Evolutionary conservation across 306 rosid genomes (phyloP).

Genomic region (Bauhinia variegata): DNA sequence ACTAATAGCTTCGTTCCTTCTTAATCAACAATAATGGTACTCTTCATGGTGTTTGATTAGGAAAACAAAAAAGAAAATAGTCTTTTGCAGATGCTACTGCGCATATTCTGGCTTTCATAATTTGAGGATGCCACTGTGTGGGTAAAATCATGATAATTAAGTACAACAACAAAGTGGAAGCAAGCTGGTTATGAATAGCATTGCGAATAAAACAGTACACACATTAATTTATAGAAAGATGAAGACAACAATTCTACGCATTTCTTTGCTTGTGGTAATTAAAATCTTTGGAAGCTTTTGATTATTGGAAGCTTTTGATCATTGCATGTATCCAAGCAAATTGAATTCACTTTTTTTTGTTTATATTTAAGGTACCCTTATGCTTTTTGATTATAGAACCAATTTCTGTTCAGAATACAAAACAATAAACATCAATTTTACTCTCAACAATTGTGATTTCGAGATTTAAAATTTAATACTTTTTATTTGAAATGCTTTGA

Average conservation of each 20-base stretch:
- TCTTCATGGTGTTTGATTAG: background rate
- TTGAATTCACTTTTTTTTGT: too few species aligned
- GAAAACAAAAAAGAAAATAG: background rate
- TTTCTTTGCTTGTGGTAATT: slow-evolving; percentile 39
- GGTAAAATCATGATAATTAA: slow-evolving; percentile 34
- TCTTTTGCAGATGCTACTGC: slow-evolving; percentile 5
- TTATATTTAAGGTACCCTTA: too few species aligned
- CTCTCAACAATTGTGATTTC: too few species aligned
- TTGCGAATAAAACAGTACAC: slow-evolving; percentile 41
- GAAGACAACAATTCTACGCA: slow-evolving; percentile 36
- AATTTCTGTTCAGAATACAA: too few species aligned
- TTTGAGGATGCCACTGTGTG: slow-evolving; percentile 7
- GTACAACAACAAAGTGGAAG: slow-evolving; percentile 31
- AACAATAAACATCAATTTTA: too few species aligned
- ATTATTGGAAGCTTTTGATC: slow-evolving; percentile 47
- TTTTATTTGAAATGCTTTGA: too few species aligned
- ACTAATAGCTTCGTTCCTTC: slow-evolving; percentile 11
- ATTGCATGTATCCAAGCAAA: slow-evolving; percentile 42
- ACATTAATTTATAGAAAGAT: slow-evolving; percentile 17
- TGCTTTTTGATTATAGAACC: too few species aligned
- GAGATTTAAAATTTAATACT: too few species aligned
- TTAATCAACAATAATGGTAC: slow-evolving; percentile 16
- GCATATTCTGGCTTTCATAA: slow-evolving; percentile 38
- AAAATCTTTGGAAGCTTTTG: too few species aligned
- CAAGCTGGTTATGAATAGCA: slow-evolving; percentile 30